A percentile compares a stretch with the other conserved stretches of the same genome.
Evolutionary conservation across 345 rosid species (phyloP).

Genomic region (Noccaea bulbosa): DNA sequence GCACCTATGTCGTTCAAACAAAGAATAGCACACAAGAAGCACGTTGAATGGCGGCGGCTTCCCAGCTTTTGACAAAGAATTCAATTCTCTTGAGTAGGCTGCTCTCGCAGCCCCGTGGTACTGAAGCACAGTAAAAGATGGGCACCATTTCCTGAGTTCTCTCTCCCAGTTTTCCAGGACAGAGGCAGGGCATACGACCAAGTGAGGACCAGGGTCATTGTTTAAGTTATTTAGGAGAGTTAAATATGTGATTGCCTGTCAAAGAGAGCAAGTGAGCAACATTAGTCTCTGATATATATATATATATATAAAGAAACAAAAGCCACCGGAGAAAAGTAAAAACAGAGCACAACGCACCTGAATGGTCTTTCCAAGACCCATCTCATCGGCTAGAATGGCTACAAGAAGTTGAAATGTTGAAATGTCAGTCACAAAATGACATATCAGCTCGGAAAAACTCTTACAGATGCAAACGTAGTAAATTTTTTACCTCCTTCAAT

Average conservation of each 20-base stretch:
- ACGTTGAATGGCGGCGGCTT: conserved; percentile 89
- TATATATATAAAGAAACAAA: conserved; percentile 1
- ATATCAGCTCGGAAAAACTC: conserved; percentile 5
- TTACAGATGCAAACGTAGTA: conserved; percentile 1
- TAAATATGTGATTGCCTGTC: conserved; percentile 89
- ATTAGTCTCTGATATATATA: conserved; percentile 26
- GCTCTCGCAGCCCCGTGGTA: conserved; percentile 86
- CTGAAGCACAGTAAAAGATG: conserved; percentile 85
- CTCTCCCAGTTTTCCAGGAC: conserved; percentile 98
- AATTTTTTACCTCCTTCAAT: conserved; percentile 78
- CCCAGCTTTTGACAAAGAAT: conserved; percentile 76
- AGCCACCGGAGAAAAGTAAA: conserved; percentile 10
- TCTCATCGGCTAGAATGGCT: conserved; percentile 98
- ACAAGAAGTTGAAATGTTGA: conserved; percentile 49
- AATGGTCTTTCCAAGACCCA: conserved; percentile 99
- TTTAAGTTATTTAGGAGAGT: conserved; percentile 73
- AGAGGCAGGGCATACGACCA: conserved; percentile 97
- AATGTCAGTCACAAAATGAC: conserved; percentile 36
- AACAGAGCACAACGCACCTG: conserved; percentile 59
- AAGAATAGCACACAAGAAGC: conserved; percentile 93
- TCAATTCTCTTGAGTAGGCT: conserved; percentile 82
- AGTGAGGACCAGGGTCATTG: conserved; percentile 93
- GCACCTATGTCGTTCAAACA: conserved; percentile 95
- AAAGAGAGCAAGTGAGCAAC: conserved; percentile 28
- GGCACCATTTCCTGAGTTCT: conserved; percentile 97